These are phyloP conservation scores for Trichoderma orchidacearum DNA, from an alignment of 495 filamentous ascomycete species.

Conservation along the genomic window DNA sequence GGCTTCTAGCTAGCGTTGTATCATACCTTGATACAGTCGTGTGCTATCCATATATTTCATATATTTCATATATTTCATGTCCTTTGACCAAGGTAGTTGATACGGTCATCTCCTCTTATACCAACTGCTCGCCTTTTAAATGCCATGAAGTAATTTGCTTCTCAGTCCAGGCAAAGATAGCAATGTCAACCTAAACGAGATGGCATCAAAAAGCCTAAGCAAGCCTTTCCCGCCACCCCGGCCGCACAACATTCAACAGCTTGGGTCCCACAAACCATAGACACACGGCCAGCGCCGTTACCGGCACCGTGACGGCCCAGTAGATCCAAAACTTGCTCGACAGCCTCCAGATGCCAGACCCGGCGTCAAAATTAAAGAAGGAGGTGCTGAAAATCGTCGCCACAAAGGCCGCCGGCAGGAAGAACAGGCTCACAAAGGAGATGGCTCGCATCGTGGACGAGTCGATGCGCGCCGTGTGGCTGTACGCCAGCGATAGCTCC, in stretches of 20 bases:
- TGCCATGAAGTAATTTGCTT: no score
- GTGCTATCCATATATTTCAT: no score
- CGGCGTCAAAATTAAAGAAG: slow-evolving; percentile 13
- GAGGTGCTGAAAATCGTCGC: slow-evolving; percentile 16
- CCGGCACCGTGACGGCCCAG: slow-evolving; percentile 15
- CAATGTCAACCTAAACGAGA: no score
- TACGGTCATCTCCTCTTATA: no score
- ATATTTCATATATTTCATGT: no score
- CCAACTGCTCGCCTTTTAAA: no score
- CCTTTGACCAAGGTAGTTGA: no score
- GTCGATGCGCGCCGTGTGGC: neutral
- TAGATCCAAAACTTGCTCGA: slow-evolving; percentile 21
- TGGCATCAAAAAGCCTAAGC: neutral
- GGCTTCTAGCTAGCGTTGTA: no score
- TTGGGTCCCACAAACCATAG: slow-evolving; percentile 3
- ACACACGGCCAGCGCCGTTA: slow-evolving; percentile 5
- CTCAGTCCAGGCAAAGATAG: no score
- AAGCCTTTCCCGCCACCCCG: neutral
- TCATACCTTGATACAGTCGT: no score
- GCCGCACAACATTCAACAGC: neutral
- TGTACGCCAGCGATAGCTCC: slow-evolving; percentile 3
- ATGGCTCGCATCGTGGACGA: slow-evolving; percentile 18
- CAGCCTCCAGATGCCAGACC: slow-evolving; percentile 9
- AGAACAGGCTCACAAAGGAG: slow-evolving; percentile 17
- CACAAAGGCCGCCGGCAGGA: slow-evolving; percentile 22